Evolutionary conservation across 2,329 filamentous ascomycete species (phyloP), one percentile per base, ranked within the genome.

Genomic region (Neofusicoccum laricinum): DNA sequence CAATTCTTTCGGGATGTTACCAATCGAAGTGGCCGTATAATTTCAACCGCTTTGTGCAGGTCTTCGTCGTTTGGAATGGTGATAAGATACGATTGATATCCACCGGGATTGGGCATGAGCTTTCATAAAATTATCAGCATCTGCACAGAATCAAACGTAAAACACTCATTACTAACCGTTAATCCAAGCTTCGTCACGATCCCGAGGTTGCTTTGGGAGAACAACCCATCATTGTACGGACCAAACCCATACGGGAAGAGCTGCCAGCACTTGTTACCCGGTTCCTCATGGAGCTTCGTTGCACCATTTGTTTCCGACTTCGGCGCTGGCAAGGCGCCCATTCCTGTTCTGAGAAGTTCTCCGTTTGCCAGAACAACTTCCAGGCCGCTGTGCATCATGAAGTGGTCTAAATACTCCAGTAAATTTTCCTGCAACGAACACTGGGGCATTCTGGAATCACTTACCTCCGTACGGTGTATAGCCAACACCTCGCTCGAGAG

Each of bases 101-200:
- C 81, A 10, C 78, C 81, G 0, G 81, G 82, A 50, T 83, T 83
- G 1, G 80, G 79, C 83, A 85, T 85, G 38, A 86, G 74, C 73
- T 76, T 17, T 10, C 5, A 41, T 8, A 6, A 6, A 4, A n/a
- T 15, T 25, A 10, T 46, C 15, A 45, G 17, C 4, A 30, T 4
- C 6, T 11, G 1, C 17, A 14, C 38, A 14, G 10, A 6, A 34
- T 10, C 14, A 34, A 17, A 17, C 11, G 3, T 15, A 14, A 4
- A n/a, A 4, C 4, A 6, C 40, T 30, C 11, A 19, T 7, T 3
- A 59, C 55, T 46, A 1, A 59, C 55, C n/a, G 21, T 21, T 67
- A 85, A 78, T 0, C 84, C 84, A 78, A 86, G 82, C 71, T 86
- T 85, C 5, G 70, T 70, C 2, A 76, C 74, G 30, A 77, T 76